These are phyloP conservation scores for Pelargonium citronellum DNA, from an alignment of 441 rosid species.

Conservation along the genomic window DNA sequence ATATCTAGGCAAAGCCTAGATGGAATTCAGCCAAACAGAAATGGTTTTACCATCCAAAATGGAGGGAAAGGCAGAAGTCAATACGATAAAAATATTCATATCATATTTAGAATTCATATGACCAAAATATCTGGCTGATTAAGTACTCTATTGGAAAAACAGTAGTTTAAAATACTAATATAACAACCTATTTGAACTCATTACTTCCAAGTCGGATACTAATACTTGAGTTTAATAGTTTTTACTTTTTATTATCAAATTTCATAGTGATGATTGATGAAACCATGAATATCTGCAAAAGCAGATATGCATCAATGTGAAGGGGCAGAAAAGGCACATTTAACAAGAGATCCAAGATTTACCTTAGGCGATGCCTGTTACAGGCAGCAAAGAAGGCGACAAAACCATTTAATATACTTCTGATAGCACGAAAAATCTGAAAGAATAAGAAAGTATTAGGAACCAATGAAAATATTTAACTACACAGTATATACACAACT, in stretches of 20 bases:
- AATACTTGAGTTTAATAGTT: too few species aligned
- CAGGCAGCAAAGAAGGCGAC: conserved; percentile 30
- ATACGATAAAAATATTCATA: too few species aligned
- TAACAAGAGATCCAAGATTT: conserved; percentile 8
- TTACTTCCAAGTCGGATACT: neutral
- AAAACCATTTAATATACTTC: conserved; percentile 29
- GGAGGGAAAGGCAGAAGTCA: neutral
- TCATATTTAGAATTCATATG: too few species aligned
- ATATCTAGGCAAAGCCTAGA: neutral
- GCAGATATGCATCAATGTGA: neutral
- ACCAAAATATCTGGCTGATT: neutral
- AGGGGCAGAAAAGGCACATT: neutral
- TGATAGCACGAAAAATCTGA: conserved; percentile 31
- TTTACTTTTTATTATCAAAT: neutral
- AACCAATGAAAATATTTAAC: neutral
- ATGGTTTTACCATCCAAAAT: neutral
- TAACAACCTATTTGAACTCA: neutral
- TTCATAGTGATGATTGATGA: neutral
- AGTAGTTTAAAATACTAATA: neutral
- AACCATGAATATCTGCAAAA: neutral
- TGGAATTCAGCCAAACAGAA: neutral
- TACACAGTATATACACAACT: neutral
- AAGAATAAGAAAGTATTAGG: neutral
- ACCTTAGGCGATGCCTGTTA: conserved; percentile 35
- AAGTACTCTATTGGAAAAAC: neutral